Evolutionary conservation across 805 yeast genomes (phyloP), one percentile per base, ranked within the genome.

Genomic region (Ogataea nakhonphanomensis): DNA sequence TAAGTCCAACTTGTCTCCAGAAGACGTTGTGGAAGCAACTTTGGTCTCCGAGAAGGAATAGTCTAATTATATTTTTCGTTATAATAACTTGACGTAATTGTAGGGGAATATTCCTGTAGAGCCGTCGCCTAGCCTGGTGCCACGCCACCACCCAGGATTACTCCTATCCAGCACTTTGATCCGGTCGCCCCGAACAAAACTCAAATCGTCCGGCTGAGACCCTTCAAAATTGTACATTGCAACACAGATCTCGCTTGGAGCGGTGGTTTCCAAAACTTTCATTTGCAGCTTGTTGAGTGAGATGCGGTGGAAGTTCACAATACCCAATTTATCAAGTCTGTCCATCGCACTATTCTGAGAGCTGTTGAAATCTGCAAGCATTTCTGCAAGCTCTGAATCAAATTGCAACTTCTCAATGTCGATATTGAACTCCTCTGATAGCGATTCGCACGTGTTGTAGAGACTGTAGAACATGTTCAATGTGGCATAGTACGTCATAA

Each of bases 111-210:
- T 45, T 0, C 80, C 80, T 6, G 52, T 45, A 5, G 49, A 43
- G 1, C 75, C 76, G 32, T 67, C 66, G 20, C 39, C 35, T 7
- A 66, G 58, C 33, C 47, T 46, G 33, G 53, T 53, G 10, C 78
- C 79, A 41, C 62, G 60, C 79, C 79, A 75, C 80, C 80, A 74
- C 22, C 69, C 69, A 2, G 62, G 59, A 22, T 60, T 65, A 9
- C 53, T 53, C 31, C 57, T 63, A 20, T 63, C 66, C 7, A 70
- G 20, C 1, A 77, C 51, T 33, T 44, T 57, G 17, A 78, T 69
- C 15, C 49, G 46, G 44, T 74, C 79, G 4, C 76, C 78, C 24
- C 51, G 57, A 11, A 48, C 38, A 37, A 78, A 66, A 3, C 64
- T 44, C 29, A 78, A 56, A 46, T 78, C 83, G 3, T 65, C 70